phyloP scores from a whole-genome alignment of 148 eudicot genomes.

The Cornus florida region DNA sequence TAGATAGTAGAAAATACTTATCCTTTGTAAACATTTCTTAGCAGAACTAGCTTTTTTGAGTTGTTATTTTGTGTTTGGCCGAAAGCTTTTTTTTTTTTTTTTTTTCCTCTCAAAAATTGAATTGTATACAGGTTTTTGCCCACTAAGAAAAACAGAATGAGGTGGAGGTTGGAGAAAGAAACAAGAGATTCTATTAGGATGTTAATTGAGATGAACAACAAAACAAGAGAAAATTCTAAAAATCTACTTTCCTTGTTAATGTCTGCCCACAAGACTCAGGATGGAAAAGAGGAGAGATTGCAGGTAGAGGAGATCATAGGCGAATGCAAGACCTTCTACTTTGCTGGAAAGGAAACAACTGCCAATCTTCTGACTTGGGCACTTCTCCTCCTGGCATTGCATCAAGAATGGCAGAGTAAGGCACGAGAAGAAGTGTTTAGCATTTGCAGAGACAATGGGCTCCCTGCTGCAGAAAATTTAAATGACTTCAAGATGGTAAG shows the following conservation, averaged over 20 bases:
- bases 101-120: neutral
- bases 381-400: conserved; percentile 56
- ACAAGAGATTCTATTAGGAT: conserved; percentile 51
- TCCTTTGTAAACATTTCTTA: neutral
- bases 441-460: conserved; percentile 31
- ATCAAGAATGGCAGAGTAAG: conserved; percentile 71
- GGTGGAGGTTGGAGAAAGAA: conserved; percentile 68
- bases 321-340: conserved; percentile 87
- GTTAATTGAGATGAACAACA: conserved; percentile 37
- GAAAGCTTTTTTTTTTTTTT: neutral
- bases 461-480: conserved; percentile 49
- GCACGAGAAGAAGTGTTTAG: conserved; percentile 66
- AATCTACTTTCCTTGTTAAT: conserved; percentile 47
- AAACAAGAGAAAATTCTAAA: conserved; percentile 30
- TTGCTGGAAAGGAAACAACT: conserved; percentile 90
- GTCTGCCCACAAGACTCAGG: conserved; percentile 38
- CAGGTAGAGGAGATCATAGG: conserved; percentile 59
- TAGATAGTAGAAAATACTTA: neutral
- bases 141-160: conserved; percentile 60
- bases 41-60: too few relatives aligned
- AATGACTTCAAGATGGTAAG: conserved; percentile 63
- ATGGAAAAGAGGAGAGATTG: conserved; percentile 46
- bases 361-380: conserved; percentile 80
- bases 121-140: conserved; percentile 55
- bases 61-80: neutral